Evolutionary conservation across 148 eudicot species (phyloP).

Genomic region (Limonium bicolor): DNA sequence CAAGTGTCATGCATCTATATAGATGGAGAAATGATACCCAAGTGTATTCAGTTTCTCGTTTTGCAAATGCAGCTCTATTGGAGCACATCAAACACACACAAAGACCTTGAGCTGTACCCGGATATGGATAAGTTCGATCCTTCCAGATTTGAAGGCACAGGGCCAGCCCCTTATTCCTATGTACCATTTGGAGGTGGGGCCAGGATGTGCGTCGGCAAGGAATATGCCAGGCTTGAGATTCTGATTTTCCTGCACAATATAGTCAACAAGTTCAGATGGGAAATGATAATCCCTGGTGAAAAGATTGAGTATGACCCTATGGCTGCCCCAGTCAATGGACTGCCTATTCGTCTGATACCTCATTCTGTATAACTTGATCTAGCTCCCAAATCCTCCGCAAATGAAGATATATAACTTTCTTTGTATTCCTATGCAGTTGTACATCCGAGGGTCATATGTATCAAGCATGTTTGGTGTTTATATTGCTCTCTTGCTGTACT

Average conservation of each 20-base stretch:
- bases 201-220: conserved; percentile 42
- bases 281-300: conserved; percentile 21
- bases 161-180: conserved; percentile 25
- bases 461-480: too few relatives aligned
- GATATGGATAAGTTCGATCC: conserved; percentile 22
- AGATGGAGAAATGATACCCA: not conserved
- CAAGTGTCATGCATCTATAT: not conserved
- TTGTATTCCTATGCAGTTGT: too few relatives aligned
- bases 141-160: conserved; percentile 33
- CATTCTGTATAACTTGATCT: conserved; percentile 1
- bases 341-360: conserved; percentile 13
- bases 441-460: too few relatives aligned
- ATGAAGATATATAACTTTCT: too few relatives aligned
- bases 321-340: conserved; percentile 13
- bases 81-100: conserved; percentile 15
- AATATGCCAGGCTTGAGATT: conserved; percentile 31
- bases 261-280: conserved; percentile 28
- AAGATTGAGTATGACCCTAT: conserved; percentile 25
- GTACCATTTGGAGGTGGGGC: conserved; percentile 48
- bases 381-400: not conserved
- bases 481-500: too few relatives aligned
- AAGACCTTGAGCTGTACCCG: conserved; percentile 11
- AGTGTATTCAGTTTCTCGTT: not conserved
- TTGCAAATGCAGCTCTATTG: conserved; percentile 16
- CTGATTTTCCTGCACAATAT: conserved; percentile 30